These are phyloP conservation scores for Carallia brachiata DNA, from an alignment of 345 rosid species.

Conservation along the genomic window DNA sequence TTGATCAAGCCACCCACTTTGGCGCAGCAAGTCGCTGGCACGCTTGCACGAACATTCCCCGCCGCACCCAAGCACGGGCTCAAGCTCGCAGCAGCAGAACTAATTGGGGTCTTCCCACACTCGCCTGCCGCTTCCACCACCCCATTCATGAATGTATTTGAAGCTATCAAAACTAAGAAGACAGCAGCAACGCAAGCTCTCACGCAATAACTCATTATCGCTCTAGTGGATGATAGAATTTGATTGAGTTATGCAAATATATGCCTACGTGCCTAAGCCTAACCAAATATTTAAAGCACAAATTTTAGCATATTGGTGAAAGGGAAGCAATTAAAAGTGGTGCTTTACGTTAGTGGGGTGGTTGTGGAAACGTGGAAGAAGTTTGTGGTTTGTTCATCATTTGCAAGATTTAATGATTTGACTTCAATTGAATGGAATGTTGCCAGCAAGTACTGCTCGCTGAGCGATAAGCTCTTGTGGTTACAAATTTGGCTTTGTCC, in stretches of 20 bases:
- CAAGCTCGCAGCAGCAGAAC: slow-evolving; percentile 64
- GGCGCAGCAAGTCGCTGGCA: slow-evolving; percentile 66
- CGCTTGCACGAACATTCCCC: slow-evolving; percentile 42
- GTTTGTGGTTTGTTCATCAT: not conserved
- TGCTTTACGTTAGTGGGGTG: slow-evolving; percentile 36
- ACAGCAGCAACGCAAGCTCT: slow-evolving; percentile 20
- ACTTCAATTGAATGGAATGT: not conserved
- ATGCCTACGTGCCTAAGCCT: not conserved
- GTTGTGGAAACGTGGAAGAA: slow-evolving; percentile 37
- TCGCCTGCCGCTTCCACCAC: slow-evolving; percentile 49
- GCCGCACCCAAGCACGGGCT: slow-evolving; percentile 75
- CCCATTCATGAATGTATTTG: slow-evolving; percentile 10
- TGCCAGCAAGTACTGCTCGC: not conserved
- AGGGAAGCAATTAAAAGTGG: not conserved
- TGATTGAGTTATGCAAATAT: no score
- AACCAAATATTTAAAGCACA: not conserved
- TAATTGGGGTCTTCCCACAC: slow-evolving; percentile 69
- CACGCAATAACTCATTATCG: slow-evolving; percentile 26
- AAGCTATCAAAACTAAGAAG: slow-evolving; percentile 30
- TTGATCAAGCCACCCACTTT: slow-evolving; percentile 60
- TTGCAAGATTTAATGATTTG: slow-evolving; percentile 30
- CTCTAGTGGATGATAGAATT: not conserved
- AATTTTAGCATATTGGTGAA: not conserved
- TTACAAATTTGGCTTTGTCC: not conserved
- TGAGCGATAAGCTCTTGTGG: not conserved